Evolutionary conservation across 148 eudicot genomes (phyloP), one percentile per base, ranked within the genome.

Genomic region (Silene uniflora): DNA sequence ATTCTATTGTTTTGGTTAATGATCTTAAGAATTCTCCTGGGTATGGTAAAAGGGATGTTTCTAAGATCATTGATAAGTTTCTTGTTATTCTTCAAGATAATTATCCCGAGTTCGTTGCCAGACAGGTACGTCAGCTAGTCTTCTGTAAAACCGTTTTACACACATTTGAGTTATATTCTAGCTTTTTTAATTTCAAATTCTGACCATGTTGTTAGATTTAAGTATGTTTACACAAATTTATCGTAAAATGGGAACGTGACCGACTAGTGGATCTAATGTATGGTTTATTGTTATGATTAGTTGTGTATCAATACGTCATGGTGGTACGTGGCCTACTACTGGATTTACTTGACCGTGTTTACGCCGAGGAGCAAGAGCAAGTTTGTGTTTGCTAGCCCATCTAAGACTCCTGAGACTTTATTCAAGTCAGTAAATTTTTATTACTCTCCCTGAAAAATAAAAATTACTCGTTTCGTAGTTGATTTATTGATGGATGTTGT

Each of bases 341-440:
- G 84, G 79, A 82, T 91, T 76, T 87, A 88, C 77, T 69, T 86
- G 61, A 87, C 89, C 9, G 89, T 90, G 56, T 83, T 90, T 25
- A 85, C 92, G 9, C 95, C 89, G 73, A 84, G 96, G 73, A 91
- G 87, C 73, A 91, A 87, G 84, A 91, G 96, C 96, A 91, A 91
- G 84, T 91, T 91, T 75, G 89, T 91, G 42, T 85, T 91, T 77
- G 85, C 96, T 21, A 81, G 92, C 73, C 86, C 96, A n/a, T 76
- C 92, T 69, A 87, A 83, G 73, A 84, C 92, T 42, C 73, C 96
- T 13, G 96, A 90, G 18, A 84, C 89, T 58, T 85, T 90, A n/a
- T 88, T 88, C 85, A 90, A 86, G 96, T 91, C 61, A 61, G 91
- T 78, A 75, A 27, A 24, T 49, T 52, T 74, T 44, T 61, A 9